Conservation (phyloP, 352 stramenopile species). For the Globisporangium lucens region DNA sequence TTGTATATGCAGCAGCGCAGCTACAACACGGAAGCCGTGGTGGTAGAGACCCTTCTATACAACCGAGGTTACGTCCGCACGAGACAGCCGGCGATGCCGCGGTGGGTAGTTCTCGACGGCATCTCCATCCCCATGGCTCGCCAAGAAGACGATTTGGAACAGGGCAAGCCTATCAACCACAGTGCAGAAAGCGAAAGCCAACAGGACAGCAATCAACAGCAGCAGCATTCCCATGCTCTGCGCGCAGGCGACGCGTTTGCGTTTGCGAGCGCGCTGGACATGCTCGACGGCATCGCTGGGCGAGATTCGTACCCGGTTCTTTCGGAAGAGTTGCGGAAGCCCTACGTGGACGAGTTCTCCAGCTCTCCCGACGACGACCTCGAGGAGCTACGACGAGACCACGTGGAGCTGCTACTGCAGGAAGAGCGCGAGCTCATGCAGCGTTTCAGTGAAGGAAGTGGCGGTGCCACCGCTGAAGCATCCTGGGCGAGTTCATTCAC, state of each 20-base stretch:
- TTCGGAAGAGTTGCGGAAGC: neutral
- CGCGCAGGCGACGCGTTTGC: neutral
- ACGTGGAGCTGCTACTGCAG: neutral
- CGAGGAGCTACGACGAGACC: neutral
- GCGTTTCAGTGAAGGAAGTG: constrained; percentile 3
- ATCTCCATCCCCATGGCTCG: neutral
- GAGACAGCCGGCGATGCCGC: neutral
- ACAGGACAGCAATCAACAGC: too few relatives aligned
- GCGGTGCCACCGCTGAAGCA: neutral
- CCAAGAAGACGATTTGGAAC: neutral
- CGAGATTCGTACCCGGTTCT: neutral
- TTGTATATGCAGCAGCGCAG: neutral
- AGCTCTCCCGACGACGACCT: constrained; percentile 7
- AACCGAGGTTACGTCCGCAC: neutral
- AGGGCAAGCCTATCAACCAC: neutral
- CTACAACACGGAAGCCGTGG: neutral
- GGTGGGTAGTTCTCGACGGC: constrained; percentile 4
- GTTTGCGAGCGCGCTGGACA: constrained; percentile 10
- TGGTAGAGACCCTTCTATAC: neutral
- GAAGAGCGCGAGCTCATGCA: constrained; percentile 12
- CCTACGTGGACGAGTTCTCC: constrained; percentile 12
- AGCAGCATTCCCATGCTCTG: neutral
- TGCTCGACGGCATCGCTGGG: neutral
- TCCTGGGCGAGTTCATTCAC: constrained; percentile 20
- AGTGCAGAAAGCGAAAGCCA: neutral